Evolutionary conservation across 1,284 basidiomycete genomes (phyloP).

Genomic region (Moesziomyces antarcticus): DNA sequence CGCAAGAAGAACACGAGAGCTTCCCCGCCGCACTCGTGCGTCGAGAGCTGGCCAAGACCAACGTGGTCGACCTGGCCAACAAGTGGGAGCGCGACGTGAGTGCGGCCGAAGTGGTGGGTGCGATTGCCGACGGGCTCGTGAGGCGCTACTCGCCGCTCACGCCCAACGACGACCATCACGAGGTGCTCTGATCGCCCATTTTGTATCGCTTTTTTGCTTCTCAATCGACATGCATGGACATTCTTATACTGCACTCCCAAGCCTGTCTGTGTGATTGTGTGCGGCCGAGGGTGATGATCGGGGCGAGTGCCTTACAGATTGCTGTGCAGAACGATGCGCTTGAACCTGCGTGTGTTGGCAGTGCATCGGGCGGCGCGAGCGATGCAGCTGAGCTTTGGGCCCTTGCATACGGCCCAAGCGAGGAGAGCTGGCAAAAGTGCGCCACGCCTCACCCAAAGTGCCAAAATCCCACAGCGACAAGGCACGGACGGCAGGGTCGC

Average conservation of each 20-base stretch:
- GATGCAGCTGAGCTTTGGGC: too few species aligned
- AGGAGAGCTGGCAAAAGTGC: too few species aligned
- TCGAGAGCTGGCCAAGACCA: slow-evolving; percentile 19
- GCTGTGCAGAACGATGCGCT: too few species aligned
- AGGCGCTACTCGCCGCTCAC: slow-evolving; percentile 17
- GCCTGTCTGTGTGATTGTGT: background rate
- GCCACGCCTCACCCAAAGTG: too few species aligned
- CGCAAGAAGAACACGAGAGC: background rate
- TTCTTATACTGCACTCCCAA: background rate
- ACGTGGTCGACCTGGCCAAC: slow-evolving; percentile 13
- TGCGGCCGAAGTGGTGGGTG: slow-evolving; percentile 26
- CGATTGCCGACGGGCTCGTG: slow-evolving; percentile 26
- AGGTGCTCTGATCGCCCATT: slow-evolving; percentile 20
- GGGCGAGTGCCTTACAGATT: too few species aligned
- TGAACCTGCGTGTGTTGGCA: background rate
- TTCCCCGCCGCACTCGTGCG: slow-evolving; percentile 9
- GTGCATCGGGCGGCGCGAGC: too few species aligned
- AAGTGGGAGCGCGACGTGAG: slow-evolving; percentile 21
- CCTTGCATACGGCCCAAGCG: too few species aligned
- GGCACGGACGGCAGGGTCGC: too few species aligned
- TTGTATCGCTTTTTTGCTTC: background rate
- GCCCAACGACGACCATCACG: slow-evolving; percentile 11
- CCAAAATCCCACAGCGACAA: too few species aligned
- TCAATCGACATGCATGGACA: slow-evolving; percentile 33
- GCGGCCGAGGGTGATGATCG: background rate